Percentiles rank a stretch among this genome's conserved stretches.
phyloP scores from a whole-genome alignment of 495 filamentous ascomycete species.

The Symbiotaphrina buchneri region DNA sequence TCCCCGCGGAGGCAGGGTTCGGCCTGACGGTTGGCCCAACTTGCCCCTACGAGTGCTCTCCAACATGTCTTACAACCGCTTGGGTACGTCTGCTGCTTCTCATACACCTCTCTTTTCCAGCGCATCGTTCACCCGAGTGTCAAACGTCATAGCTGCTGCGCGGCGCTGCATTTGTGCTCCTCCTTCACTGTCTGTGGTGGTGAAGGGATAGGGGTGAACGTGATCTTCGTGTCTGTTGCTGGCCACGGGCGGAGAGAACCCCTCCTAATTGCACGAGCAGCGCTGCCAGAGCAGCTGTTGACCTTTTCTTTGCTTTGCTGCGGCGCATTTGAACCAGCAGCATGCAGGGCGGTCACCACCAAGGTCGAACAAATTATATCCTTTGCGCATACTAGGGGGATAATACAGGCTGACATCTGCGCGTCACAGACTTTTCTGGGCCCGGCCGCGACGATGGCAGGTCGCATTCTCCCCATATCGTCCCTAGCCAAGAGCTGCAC shows the following conservation, averaged over 20 bases:
- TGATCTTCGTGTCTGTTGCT: background rate
- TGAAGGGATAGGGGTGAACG: background rate
- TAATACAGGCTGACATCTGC: conserved; percentile 2
- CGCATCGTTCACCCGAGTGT: conserved; percentile 3
- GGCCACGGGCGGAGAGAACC: background rate
- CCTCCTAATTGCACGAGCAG: background rate
- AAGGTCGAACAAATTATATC: too few species aligned
- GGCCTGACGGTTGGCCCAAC: too few species aligned
- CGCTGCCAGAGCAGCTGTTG: too few species aligned
- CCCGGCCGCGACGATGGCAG: conserved; percentile 29
- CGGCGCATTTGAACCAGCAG: too few species aligned
- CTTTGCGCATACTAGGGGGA: too few species aligned
- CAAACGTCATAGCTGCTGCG: background rate
- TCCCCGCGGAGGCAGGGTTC: too few species aligned
- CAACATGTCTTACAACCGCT: conserved; percentile 40
- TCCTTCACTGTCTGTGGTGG: background rate
- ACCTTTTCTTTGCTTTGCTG: conserved; percentile 3
- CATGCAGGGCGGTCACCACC: too few species aligned
- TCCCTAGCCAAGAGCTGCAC: conserved; percentile 24
- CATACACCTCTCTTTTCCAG: conserved; percentile 6
- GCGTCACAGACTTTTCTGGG: conserved; percentile 9
- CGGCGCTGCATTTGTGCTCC: background rate
- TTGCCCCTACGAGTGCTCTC: too few species aligned
- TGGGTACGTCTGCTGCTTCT: conserved; percentile 30
- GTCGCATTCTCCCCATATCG: conserved; percentile 27